Conservation (phyloP, 208 protist species). For the Borovskyia barvae region DNA sequence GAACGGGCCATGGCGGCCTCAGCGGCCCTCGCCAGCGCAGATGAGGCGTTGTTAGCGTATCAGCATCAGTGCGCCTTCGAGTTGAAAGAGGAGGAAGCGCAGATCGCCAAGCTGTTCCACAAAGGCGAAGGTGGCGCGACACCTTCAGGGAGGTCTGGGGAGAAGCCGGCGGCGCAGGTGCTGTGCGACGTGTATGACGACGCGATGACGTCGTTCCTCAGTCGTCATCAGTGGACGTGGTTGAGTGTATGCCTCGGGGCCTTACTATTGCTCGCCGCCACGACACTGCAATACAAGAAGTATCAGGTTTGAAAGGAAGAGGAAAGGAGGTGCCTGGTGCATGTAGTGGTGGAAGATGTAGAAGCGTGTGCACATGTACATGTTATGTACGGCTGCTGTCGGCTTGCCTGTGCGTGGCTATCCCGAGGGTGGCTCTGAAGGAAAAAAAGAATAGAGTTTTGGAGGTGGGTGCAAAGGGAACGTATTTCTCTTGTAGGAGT, state of each 20-base stretch:
- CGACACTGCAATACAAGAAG: conserved; percentile 31
- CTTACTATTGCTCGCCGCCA: conserved; percentile 16
- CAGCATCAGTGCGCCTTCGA: neutral
- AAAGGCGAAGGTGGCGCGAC: neutral
- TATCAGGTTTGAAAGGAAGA: conserved; percentile 5
- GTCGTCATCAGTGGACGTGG: conserved; percentile 7
- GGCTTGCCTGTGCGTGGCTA: too few species aligned
- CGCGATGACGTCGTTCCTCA: conserved; percentile 11
- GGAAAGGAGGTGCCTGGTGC: too few species aligned
- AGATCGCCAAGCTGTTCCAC: conserved; percentile 8
- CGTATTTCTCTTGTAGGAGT: too few species aligned
- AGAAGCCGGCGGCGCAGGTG: neutral
- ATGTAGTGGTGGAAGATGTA: too few species aligned
- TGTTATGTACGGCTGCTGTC: too few species aligned
- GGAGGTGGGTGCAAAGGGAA: too few species aligned
- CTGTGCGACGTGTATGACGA: conserved; percentile 21
- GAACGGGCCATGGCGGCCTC: conserved; percentile 1
- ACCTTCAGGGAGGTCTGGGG: neutral
- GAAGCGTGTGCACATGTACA: too few species aligned
- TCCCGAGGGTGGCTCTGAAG: too few species aligned
- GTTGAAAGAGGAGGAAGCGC: conserved; percentile 4
- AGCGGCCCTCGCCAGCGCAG: neutral
- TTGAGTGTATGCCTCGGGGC: conserved; percentile 20
- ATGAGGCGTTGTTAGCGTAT: neutral
- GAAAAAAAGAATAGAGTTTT: too few species aligned